Conservation (phyloP, 345 rosid genomes). For the Crucihimalaya himalaica region DNA sequence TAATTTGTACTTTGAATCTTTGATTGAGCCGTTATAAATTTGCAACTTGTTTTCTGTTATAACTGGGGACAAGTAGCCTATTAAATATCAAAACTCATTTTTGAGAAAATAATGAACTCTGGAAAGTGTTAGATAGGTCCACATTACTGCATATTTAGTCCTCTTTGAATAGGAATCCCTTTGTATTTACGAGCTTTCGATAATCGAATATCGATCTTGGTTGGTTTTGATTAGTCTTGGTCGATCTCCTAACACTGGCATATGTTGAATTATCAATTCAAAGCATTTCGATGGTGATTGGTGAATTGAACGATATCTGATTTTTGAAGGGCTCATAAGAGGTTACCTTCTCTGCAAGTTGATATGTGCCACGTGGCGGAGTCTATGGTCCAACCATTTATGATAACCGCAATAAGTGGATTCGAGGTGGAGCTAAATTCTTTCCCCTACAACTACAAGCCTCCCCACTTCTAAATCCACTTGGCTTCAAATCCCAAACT, state of each 20-base stretch:
- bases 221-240: too few relatives aligned
- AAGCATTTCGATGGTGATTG: not conserved
- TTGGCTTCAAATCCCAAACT: too few relatives aligned
- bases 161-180: too few relatives aligned
- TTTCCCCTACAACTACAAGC: too few relatives aligned
- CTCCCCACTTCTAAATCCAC: too few relatives aligned
- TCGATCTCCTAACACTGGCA: not conserved
- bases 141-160: not conserved
- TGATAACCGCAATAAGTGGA: slow-evolving; percentile 12
- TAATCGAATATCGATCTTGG: too few relatives aligned
- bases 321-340: slow-evolving; percentile 3
- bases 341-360: not conserved
- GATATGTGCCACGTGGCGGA: slow-evolving; percentile 35
- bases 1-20: slow-evolving; percentile 19
- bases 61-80: slow-evolving; percentile 4
- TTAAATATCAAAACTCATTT: slow-evolving; percentile 9
- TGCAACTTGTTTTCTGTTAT: slow-evolving; percentile 23
- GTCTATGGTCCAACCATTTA: slow-evolving; percentile 1
- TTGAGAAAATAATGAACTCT: not conserved
- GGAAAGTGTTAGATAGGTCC: slow-evolving; percentile 14
- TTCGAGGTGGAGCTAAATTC: too few relatives aligned
- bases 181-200: too few relatives aligned
- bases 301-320: not conserved
- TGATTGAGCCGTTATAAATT: slow-evolving; percentile 20
- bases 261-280: not conserved